Percentiles rank a stretch among this genome's conserved stretches.
Conservation (phyloP, 768 basidiomycete genomes). For the Amanita pallidorosea region DNA sequence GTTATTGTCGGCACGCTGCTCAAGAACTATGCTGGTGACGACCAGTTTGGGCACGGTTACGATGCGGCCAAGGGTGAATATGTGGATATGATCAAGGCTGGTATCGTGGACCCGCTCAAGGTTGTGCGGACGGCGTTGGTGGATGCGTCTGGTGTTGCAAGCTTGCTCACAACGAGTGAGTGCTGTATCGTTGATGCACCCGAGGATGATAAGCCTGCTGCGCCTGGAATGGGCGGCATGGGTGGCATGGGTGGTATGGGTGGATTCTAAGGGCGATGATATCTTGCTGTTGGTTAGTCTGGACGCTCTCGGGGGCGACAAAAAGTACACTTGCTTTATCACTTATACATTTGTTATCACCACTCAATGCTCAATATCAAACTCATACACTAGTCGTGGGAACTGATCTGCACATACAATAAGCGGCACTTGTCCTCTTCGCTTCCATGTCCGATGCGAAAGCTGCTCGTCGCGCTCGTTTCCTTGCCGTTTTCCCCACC, state of each 20-base stretch:
- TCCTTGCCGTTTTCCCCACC: conserved; percentile 60
- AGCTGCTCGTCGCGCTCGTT: conserved; percentile 39
- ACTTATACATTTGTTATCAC: conserved; percentile 23
- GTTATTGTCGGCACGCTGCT: conserved; percentile 89
- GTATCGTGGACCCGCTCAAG: conserved; percentile 94
- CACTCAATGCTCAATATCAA: not conserved
- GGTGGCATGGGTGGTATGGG: conserved; percentile 15
- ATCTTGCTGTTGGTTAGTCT: not conserved
- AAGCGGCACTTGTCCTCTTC: not conserved
- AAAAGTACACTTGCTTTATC: not conserved
- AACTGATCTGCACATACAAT: not conserved
- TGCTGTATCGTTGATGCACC: conserved; percentile 86
- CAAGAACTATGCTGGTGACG: conserved; percentile 51
- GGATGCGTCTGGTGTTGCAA: conserved; percentile 91
- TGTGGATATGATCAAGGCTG: conserved; percentile 87
- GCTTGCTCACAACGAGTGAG: conserved; percentile 87
- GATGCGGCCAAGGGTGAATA: conserved; percentile 90
- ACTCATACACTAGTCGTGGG: not conserved
- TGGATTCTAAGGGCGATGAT: conserved; percentile 3
- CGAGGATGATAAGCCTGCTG: conserved; percentile 55
- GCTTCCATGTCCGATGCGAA: conserved; percentile 1
- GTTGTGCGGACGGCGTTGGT: conserved; percentile 90
- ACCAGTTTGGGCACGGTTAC: conserved; percentile 83
- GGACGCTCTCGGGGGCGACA: not conserved
- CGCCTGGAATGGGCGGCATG: conserved; percentile 34